Evolutionary conservation across 2,329 filamentous ascomycete genomes (phyloP), one percentile per base, ranked within the genome.

Genomic region (Plenodomus lindquistii): DNA sequence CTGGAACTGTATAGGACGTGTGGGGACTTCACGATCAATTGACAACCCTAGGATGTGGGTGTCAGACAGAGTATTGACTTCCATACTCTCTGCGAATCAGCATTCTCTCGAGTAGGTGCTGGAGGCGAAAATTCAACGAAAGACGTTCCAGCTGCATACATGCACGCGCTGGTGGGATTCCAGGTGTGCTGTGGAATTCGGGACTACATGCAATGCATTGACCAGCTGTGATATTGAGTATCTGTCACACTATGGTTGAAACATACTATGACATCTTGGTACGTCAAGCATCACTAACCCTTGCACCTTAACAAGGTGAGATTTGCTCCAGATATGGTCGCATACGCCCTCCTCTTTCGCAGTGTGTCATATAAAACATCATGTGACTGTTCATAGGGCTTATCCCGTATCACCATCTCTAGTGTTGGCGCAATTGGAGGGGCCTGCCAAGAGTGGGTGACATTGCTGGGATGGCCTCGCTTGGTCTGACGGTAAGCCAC

Each of bases 221-320:
- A 44, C 54, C 54, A 54, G 45, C 56, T 42, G 16, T 41, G 27
- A 36, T 36, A 40, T 46, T 43, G 38, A 48, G 46, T 34, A 41
- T 17, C 35, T 41, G 37, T 46, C 48, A 52, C 49, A 40, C 43
- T 48, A 47, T 42, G 50, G 54, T 59, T 60, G 59, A 62, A 63
- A 63, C 57, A 54, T 36, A 48, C 59, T 59, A 60, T 62, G 52
- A 35, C 37, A 18, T 39, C 37, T 40, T 35, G 47, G 46, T 31
- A 38, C 31, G 31, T 40, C 40, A 18, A 54, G 44, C 50, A 41
- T 51, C 41, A 40, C 42, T 44, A 22, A 31, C 27, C 27, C 37
- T 35, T 44, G 39, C 29, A 31, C 15, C 41, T 44, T 42, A 44
- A 43, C 42, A 50, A 52, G 37, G 52, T 36, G 15, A 17, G 19